Percentiles rank a stretch among this genome's conserved stretches.
These are phyloP conservation scores for Tylopilus sp. DNA, from an alignment of 1,284 basidiomycete species.

Conservation along the genomic window DNA sequence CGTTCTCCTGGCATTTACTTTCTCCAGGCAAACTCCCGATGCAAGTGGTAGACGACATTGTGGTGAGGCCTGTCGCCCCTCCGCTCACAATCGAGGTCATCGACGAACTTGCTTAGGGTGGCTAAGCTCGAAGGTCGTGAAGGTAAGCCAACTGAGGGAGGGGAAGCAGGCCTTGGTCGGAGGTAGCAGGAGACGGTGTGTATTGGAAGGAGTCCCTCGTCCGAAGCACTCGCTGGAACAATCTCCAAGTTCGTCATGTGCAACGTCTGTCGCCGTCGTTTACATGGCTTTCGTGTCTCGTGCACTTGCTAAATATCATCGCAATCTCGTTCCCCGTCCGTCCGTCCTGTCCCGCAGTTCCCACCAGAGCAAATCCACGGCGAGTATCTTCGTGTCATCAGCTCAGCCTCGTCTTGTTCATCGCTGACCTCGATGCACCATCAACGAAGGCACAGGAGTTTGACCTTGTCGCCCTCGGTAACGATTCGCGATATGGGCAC, in stretches of 20 bases:
- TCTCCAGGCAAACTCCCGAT: conserved; percentile 1
- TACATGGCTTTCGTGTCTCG: too few relatives aligned
- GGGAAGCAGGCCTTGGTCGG: conserved; percentile 56
- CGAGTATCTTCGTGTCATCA: too few relatives aligned
- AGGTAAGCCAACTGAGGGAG: conserved; percentile 27
- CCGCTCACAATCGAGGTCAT: conserved; percentile 17
- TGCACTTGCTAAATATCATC: too few relatives aligned
- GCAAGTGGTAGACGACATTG: conserved; percentile 18
- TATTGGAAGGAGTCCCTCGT: conserved; percentile 35
- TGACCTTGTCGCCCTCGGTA: conserved; percentile 52
- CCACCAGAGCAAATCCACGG: too few relatives aligned
- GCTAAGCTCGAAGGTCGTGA: conserved; percentile 22
- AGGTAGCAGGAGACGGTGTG: conserved; percentile 79
- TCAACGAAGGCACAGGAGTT: too few relatives aligned
- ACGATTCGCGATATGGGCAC: conserved; percentile 72
- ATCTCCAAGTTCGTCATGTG: conserved; percentile 28
- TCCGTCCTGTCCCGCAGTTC: too few relatives aligned
- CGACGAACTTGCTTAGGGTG: conserved; percentile 27
- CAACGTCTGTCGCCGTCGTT: too few relatives aligned
- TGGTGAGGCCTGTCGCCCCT: conserved; percentile 12
- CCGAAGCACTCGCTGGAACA: conserved; percentile 6
- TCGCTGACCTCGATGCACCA: too few relatives aligned
- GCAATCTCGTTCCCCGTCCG: too few relatives aligned
- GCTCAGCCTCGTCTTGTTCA: too few relatives aligned
- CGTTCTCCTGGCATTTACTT: conserved; percentile 1